phyloP scores from a whole-genome alignment of 768 basidiomycete species.

The Filobasidium floriforme region DNA sequence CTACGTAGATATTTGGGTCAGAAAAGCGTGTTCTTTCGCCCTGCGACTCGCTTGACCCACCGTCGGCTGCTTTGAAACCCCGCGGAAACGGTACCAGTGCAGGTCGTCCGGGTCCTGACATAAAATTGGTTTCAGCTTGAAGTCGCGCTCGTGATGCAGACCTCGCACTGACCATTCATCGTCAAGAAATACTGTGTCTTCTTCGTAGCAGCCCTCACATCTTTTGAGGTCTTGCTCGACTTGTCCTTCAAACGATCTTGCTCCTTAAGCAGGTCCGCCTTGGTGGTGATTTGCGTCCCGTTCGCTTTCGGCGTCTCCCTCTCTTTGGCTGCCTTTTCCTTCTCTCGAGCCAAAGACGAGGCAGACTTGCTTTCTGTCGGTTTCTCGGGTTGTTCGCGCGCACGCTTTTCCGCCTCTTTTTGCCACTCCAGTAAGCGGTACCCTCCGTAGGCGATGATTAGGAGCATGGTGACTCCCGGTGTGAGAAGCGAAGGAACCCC shows the following conservation, averaged over 20 bases:
- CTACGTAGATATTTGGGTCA: neutral
- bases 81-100: conserved; percentile 44
- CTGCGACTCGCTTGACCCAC: conserved; percentile 15
- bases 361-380: conserved; percentile 23
- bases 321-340: conserved; percentile 6
- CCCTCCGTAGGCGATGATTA: conserved; percentile 37
- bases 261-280: conserved; percentile 18
- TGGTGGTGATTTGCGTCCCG: conserved; percentile 15
- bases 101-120: conserved; percentile 38
- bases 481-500: conserved; percentile 29
- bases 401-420: conserved; percentile 28
- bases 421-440: conserved; percentile 39
- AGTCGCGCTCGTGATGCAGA: neutral
- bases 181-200: conserved; percentile 44
- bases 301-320: conserved; percentile 3
- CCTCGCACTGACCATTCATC: conserved; percentile 31
- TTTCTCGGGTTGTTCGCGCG: conserved; percentile 13
- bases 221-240: conserved; percentile 13
- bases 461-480: conserved; percentile 38
- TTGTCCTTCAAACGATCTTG: conserved; percentile 18
- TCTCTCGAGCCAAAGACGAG: conserved; percentile 19
- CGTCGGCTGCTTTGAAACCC: conserved; percentile 37
- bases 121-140: neutral
- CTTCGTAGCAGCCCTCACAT: conserved; percentile 22
- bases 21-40: neutral